Conservation (phyloP, 2,329 filamentous ascomycete species). For the Venturia nashicola region DNA sequence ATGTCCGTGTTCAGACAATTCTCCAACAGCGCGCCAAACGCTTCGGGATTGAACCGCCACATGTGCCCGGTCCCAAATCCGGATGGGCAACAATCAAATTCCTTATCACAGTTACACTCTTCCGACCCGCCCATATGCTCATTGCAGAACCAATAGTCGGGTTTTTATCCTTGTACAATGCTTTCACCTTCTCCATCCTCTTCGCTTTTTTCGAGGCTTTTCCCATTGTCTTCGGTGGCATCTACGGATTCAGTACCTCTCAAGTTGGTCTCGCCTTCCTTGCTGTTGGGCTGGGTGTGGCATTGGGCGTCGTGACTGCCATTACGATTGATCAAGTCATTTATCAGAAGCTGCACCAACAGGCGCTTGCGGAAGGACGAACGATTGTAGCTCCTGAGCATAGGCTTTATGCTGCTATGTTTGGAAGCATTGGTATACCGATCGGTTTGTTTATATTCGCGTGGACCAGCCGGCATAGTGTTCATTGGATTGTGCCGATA, state of each 20-base stretch:
- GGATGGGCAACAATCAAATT: conserved; percentile 14
- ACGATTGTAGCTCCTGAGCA: conserved; percentile 20
- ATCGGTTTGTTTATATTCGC: conserved; percentile 27
- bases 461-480: conserved; percentile 22
- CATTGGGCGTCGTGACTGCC: conserved; percentile 17
- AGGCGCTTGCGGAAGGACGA: conserved; percentile 18
- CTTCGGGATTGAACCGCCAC: conserved; percentile 17
- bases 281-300: conserved; percentile 21
- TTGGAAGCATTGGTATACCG: conserved; percentile 22
- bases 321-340: conserved; percentile 24
- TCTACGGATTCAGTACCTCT: conserved; percentile 19
- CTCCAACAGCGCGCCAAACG: conserved; percentile 26
- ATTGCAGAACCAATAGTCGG: conserved; percentile 22
- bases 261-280: conserved; percentile 23
- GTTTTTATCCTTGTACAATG: conserved; percentile 23
- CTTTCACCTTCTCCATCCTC: conserved; percentile 23
- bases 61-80: conserved; percentile 1
- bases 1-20: conserved; percentile 20
- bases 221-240: conserved; percentile 20
- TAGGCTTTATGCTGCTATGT: conserved; percentile 22
- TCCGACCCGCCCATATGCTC: conserved; percentile 39
- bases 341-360: conserved; percentile 22
- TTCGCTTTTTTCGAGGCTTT: conserved; percentile 25
- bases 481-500: conserved; percentile 27
- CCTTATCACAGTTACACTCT: conserved; percentile 28